These are phyloP conservation scores for Albophoma yamanashiensis DNA, from an alignment of 2,329 filamentous ascomycete species.

Conservation along the genomic window DNA sequence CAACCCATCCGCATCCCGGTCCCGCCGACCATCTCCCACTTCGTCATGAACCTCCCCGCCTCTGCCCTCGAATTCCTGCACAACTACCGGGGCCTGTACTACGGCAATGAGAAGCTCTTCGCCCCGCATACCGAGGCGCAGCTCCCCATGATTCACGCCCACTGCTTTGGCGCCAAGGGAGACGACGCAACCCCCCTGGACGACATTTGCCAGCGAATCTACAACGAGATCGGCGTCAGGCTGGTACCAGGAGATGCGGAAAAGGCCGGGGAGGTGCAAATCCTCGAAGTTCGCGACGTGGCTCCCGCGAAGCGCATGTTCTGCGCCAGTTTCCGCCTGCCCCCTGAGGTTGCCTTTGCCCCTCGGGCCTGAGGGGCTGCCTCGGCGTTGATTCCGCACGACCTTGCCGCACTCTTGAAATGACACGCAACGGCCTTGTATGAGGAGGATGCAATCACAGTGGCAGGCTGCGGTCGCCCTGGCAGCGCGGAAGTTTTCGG, in stretches of 20 bases:
- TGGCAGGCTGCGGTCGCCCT: neutral
- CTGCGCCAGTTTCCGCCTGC: slow-evolving; percentile 84
- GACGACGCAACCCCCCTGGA: slow-evolving; percentile 57
- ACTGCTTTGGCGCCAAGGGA: slow-evolving; percentile 82
- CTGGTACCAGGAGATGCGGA: slow-evolving; percentile 34
- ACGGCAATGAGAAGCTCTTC: slow-evolving; percentile 58
- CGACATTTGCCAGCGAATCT: slow-evolving; percentile 32
- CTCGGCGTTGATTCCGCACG: neutral
- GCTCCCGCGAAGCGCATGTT: slow-evolving; percentile 95
- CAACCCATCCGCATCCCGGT: slow-evolving; percentile 36
- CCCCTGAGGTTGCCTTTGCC: slow-evolving; percentile 70
- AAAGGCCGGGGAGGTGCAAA: slow-evolving; percentile 36
- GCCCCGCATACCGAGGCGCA: slow-evolving; percentile 42
- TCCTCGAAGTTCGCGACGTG: slow-evolving; percentile 72
- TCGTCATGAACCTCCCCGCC: slow-evolving; percentile 95
- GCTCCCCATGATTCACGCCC: slow-evolving; percentile 81
- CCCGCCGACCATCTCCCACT: slow-evolving; percentile 77
- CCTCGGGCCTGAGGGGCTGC: slow-evolving; percentile 11
- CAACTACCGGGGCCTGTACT: slow-evolving; percentile 60
- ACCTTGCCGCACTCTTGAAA: neutral
- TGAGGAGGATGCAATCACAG: neutral
- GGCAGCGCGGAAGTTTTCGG: neutral
- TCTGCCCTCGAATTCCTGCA: slow-evolving; percentile 75
- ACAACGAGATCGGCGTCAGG: slow-evolving; percentile 27
- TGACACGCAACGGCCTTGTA: neutral